Evolutionary conservation across 257 asterid species (phyloP), one percentile per base, ranked within the genome.

Genomic region (Jacaranda copaia): DNA sequence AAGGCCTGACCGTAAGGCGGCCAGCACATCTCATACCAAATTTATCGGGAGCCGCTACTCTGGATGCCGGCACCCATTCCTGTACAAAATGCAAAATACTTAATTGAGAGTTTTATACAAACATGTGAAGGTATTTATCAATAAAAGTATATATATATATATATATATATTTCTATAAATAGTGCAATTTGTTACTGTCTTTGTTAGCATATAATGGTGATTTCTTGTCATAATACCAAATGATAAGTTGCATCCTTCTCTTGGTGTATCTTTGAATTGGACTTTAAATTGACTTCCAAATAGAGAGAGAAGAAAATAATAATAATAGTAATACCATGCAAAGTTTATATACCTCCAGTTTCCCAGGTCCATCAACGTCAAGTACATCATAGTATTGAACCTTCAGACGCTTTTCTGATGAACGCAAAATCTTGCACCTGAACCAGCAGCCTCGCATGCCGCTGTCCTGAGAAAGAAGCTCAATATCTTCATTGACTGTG

Each of bases 391-490:
- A 25, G 65, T 89, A 84, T 74, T 86, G 89, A 76, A 89, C 88
- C 81, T 72, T 85, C 18, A 89, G 40, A 35, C 16, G 74, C 43
- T 77, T 79, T 65, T 48, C 19, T 70, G 77, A 52, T 10, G 83
- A 72, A 38, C 48, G 65, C 74, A 92, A 64, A 74, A 90, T 72
- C 81, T 82, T 92, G 76, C 90, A 84, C 77, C 84, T 83, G 75
- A 84, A 86, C 94, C 97, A 90, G 83, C 94, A 92, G 32, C 93
- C 96, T 36, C 87, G 69, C 74, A 86, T 49, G 64, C 94, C 88
- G 8, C 90, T 90, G 20, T 92, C 92, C 84, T 81, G 88, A 58
- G 83, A 71, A 75, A 92, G 92, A 75, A 89, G 62, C 88, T 90
- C 97, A 35, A 92, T 70, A 51, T 79, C 79, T 36, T 85, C 81